Base-by-base conservation (phyloP, 2,329 filamentous ascomycete genomes). In the Leptoxyphium fumago region DNA sequence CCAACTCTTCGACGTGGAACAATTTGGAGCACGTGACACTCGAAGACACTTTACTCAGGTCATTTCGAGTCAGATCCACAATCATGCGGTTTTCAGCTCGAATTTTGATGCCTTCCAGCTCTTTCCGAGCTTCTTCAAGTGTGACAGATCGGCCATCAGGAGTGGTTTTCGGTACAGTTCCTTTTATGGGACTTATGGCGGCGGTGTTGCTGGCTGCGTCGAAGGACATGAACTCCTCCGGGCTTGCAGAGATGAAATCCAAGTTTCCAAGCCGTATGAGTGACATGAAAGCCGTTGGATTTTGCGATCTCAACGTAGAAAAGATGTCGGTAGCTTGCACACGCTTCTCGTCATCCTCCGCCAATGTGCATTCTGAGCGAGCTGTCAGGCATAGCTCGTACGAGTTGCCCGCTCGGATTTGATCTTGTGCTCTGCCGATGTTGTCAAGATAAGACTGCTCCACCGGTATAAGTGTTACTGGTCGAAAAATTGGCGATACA, bases 81-180 rank as follows among this genome's bases (percentile, higher is more conserved):
- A 96, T 95, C 91, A 96, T 96, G 18, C 96, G 73, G 57, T 96
- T 96, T 67, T 96, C 89, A 0, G 89, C 89, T 54, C 84, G 80
- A 62, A 96, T 91, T 61, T 96, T 96, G 17, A 84, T 81, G 0
- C 84, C 74, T 45, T 81, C 77, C 11, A 95, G 74, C 34, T 93
- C 75, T 26, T 68, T 66, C 48, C 80, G 77, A 1, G 89, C 88
- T 55, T 83, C 74, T 5, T 72, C 74, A n/a, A 82, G 69, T 0
- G 82, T 91, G 32, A 81, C 77, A 1, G 69, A 70, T 36, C 15
- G 32, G 32, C 32, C 32, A 9, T 36, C 32, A 13, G 32, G 9
- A 1, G 71, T 67, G 0, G 74, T 75, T 55, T 94, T 94, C 53
- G 80, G 80, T n/a, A 95, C 86, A 0, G 89, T 96, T 40, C 89